Conservation (phyloP, 345 rosid species). For the Dipteronia sinensis region DNA sequence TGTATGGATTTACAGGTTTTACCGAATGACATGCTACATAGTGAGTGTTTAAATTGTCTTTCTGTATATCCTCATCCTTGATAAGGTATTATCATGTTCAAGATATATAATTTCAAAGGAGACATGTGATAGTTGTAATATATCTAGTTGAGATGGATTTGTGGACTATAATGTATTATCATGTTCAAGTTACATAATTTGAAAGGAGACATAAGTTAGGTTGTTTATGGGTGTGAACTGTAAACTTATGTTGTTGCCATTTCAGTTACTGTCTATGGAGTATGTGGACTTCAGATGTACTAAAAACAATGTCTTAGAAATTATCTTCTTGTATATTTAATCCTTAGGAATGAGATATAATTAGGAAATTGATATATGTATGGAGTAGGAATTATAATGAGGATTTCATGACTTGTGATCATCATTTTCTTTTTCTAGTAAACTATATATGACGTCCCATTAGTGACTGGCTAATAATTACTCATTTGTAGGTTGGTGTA, state of each 20-base stretch:
- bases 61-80: not conserved
- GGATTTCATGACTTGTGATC: not conserved
- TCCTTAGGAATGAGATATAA: not conserved
- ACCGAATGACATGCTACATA: slow-evolving; percentile 90
- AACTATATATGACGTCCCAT: not conserved
- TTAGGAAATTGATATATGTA: not conserved
- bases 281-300: not conserved
- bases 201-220: not conserved
- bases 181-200: not conserved
- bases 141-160: not conserved
- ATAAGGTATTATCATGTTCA: not conserved
- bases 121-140: not conserved
- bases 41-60: slow-evolving; percentile 48
- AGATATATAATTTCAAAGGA: not conserved
- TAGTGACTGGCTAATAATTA: slow-evolving; percentile 16
- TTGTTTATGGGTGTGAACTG: not conserved
- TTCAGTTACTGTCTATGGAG: not conserved
- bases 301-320: not conserved
- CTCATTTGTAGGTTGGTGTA: slow-evolving; percentile 70
- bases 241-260: not conserved
- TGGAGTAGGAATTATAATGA: not conserved
- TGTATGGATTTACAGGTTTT: slow-evolving; percentile 60
- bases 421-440: not conserved
- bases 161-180: not conserved
- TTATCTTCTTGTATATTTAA: not conserved